phyloP scores from a whole-genome alignment of 1,139 yeast species.

The Hemisphaericaspora subhashii region DNA sequence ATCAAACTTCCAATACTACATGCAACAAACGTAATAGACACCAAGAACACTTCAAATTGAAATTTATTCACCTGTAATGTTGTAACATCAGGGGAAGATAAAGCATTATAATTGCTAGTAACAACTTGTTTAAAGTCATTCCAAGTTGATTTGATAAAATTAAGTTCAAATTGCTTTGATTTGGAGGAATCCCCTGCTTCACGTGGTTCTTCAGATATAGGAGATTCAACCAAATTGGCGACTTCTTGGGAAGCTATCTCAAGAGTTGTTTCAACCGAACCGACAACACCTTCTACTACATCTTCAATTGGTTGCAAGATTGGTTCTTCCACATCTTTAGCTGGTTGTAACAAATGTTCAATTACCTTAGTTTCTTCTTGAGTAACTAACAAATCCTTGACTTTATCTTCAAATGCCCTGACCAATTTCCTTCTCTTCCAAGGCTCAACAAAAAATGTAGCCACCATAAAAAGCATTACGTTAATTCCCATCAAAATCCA shows the following conservation, averaged over 20 bases:
- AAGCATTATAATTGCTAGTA: constrained; percentile 17
- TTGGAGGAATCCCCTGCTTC: not conserved
- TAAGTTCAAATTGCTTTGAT: not conserved
- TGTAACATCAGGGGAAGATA: constrained; percentile 20
- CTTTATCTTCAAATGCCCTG: constrained; percentile 79
- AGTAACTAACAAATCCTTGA: constrained; percentile 54
- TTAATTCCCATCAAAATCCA: constrained; percentile 88
- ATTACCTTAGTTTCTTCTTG: not conserved
- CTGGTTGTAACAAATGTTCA: not conserved
- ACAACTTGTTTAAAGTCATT: constrained; percentile 16
- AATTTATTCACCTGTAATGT: constrained; percentile 23
- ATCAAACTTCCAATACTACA: constrained; percentile 25
- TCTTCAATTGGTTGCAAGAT: not conserved
- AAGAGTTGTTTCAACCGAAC: not conserved
- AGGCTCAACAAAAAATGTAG: constrained; percentile 89
- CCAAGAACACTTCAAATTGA: constrained; percentile 25
- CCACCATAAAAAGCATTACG: constrained; percentile 70
- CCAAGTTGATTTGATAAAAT: constrained; percentile 18
- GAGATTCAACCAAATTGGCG: not conserved
- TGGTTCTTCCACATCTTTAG: not conserved
- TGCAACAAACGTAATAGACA: constrained; percentile 20
- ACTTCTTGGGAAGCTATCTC: not conserved
- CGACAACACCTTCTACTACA: not conserved
- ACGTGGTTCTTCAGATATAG: constrained; percentile 1
- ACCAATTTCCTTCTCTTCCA: constrained; percentile 86